Base-by-base conservation (phyloP, 345 rosid genomes). In the Aethionema arabicum region DNA sequence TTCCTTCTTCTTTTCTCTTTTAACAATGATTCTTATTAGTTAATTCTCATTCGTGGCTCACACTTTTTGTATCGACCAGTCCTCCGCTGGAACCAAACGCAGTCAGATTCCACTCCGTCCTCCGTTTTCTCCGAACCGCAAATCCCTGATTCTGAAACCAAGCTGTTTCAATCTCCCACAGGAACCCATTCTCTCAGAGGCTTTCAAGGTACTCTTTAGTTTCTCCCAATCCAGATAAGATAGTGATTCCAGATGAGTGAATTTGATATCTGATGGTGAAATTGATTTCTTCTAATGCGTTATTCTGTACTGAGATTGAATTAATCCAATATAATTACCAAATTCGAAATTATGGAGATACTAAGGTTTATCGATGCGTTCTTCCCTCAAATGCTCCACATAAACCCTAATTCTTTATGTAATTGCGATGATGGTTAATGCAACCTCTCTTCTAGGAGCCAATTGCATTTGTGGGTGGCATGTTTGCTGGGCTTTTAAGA, bases 401-500 rank as follows among this genome's bases (percentile, higher is more conserved):
- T 45, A 13, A 15, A 12, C 21, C 12, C 13, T 48, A 16, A 36
- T 45, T 7, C 11, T 36, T 4, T 1, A 2, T 21, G 27, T 2
- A 21, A 21, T 61, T 54, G 50, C 50, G 42, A 13, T 54, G 64
- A 21, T 38, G 42, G 35, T 45, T 68, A 54, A 32, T 41, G 7
- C 6, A 8, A 2, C 16, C 30, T 52, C n/a, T 56, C 7, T 56
- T 2, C 12, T 40, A 72, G 77, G 77, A 74, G 74, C 77, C 77
- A 74, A 54, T 74, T 47, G 71, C 77, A 35, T 74, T 74, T 59
- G 14, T 74, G 44, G 78, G 74, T 41, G 74, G 78, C 37, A 59
- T 74, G 67, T 74, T 74, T 69, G 78, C 78, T 36, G 78, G 78
- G 15, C 54, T 74, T 9, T 12, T 74, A 4, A 69, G 74, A 55